Evolutionary conservation across 768 basidiomycete species (phyloP), one percentile per base, ranked within the genome.

Genomic region (Termitomyces sp.): DNA sequence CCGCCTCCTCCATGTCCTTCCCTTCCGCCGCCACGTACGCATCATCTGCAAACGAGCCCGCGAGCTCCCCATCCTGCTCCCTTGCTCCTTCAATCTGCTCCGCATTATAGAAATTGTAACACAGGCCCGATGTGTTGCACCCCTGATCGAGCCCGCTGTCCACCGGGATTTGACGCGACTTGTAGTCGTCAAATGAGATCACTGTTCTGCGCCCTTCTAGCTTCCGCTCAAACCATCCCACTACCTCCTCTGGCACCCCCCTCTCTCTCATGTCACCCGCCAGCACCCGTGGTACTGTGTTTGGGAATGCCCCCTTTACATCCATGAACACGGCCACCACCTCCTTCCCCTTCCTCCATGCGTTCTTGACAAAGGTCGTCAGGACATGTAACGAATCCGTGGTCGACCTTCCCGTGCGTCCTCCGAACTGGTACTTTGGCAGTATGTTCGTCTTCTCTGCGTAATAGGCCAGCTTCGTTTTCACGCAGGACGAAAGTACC

Each of bases 221-320:
- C 0, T 63, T 40, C 0, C 51, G 20, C 9, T 50, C 12, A 0
- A 64, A 45, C 56, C 62, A 69, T 0, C 60, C 52, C 0, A 62
- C 55, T 15, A 61, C 56, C 15, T 58, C 58, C 16, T 40, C 32
- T 2, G 71, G 67, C 1, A 72, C 54, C 12, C 70, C 54, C 0
- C 50, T 22, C 47, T 18, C 57, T 12, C 60, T 47, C 62, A 75
- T 59, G 33, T 73, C 60, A 46, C 71, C 64, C 0, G 68, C 20
- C 0, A 74, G 60, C 0, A 47, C 32, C 11, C 64, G 59, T 0
- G 63, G 59, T 2, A 60, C 66, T 0, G 64, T 65, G 51, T 66
- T 73, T 0, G 70, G 76, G 53, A 75, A 77, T 0, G 73, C 74
- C 0, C 68, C 73, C 53, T 76, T 65, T 0, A 76, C 71, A 57